Percentiles rank a stretch among this genome's conserved stretches.
phyloP scores from a whole-genome alignment of 331 rosid species.

The Ulmus americana region DNA sequence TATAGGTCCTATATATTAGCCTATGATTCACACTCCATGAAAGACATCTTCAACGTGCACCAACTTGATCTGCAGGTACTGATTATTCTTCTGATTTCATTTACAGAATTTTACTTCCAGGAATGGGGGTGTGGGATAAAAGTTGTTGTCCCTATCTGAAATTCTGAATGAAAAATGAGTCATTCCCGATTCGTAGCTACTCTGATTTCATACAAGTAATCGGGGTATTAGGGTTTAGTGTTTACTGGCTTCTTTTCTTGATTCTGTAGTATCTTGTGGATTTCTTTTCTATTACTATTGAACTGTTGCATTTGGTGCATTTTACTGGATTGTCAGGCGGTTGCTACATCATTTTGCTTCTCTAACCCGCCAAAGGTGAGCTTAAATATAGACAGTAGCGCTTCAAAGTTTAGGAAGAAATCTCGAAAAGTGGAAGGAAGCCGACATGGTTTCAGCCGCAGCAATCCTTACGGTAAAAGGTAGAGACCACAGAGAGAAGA shows the following conservation, averaged over 20 bases:
- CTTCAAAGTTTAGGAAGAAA: slow-evolving; percentile 63
- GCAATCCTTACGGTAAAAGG: slow-evolving; percentile 63
- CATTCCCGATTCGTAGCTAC: background rate
- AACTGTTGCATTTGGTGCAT: background rate
- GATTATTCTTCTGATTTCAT: background rate
- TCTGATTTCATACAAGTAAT: background rate
- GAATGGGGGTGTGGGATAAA: background rate
- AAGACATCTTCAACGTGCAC: slow-evolving; percentile 80
- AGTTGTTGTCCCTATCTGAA: background rate
- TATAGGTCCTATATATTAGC: slow-evolving; percentile 77
- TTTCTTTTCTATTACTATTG: background rate
- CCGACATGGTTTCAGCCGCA: slow-evolving; percentile 61
- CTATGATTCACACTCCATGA: slow-evolving; percentile 86
- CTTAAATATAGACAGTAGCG: slow-evolving; percentile 60
- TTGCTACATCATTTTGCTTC: slow-evolving; percentile 81
- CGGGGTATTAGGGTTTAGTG: background rate
- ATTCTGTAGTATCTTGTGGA: background rate
- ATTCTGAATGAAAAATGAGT: background rate
- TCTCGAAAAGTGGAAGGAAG: slow-evolving; percentile 50
- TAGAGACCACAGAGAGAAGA: background rate
- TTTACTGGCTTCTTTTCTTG: background rate
- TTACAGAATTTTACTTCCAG: background rate
- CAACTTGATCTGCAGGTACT: slow-evolving; percentile 82
- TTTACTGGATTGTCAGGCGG: slow-evolving; percentile 47
- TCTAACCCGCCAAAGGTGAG: slow-evolving; percentile 82